These are phyloP conservation scores for Pyricularia sp. DNA, from an alignment of 2,329 filamentous ascomycete genomes.

Conservation along the genomic window DNA sequence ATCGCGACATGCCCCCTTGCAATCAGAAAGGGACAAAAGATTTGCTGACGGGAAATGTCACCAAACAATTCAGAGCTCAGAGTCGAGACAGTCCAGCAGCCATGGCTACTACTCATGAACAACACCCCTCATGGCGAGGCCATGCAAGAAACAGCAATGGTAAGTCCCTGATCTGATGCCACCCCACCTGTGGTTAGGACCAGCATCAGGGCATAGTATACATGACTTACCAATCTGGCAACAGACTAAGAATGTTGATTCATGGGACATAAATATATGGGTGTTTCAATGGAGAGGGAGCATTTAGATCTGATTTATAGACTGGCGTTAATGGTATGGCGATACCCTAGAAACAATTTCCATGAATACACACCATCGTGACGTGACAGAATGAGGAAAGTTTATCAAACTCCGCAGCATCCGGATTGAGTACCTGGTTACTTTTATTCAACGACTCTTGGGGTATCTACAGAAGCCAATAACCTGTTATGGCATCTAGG, in stretches of 20 bases:
- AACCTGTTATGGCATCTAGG: background rate
- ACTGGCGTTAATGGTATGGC: background rate
- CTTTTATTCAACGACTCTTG: background rate
- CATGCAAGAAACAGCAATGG: background rate
- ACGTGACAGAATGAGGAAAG: background rate
- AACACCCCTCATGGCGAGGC: background rate
- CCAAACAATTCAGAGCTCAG: background rate
- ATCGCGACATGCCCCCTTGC: background rate
- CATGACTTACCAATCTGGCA: background rate
- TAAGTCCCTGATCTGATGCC: background rate
- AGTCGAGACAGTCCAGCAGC: background rate
- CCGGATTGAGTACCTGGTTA: background rate
- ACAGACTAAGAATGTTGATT: background rate
- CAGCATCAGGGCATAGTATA: background rate
- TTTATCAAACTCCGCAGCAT: background rate
- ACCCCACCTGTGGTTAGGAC: background rate
- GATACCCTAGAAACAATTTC: background rate
- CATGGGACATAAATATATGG: background rate
- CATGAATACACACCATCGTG: background rate
- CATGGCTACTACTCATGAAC: background rate
- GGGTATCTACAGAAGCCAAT: background rate
- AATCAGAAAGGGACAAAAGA: background rate
- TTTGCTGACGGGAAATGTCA: background rate
- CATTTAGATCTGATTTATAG: background rate
- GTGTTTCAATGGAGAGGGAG: background rate